Evolutionary conservation across 352 stramenopile species (phyloP), one percentile per base, ranked within the genome.

Genomic region (Pythium rhizo-oryzae): DNA sequence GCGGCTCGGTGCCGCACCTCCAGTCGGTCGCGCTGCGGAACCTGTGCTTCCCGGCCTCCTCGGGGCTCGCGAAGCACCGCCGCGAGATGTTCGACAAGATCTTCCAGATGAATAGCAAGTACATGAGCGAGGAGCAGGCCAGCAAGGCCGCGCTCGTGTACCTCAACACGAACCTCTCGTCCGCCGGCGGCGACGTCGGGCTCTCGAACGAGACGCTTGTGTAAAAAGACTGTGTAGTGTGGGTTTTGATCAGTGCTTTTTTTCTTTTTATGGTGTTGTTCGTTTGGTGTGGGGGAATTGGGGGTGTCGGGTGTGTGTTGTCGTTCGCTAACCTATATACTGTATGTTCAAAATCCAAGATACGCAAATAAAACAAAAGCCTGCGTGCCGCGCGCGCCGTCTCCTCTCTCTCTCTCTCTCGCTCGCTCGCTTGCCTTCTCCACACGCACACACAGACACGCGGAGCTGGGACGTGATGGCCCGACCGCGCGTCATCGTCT

Each of bases 81-180:
- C 73, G 81, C 16, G 77, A 81, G 19, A 87, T 84, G 70, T 80
- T 90, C 43, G 82, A 90, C 19, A 79, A 76, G 58, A 85, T 90
- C 46, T 69, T 79, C 67, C 41, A 59, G 33, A 81, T 79, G 59
- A 88, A 91, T 62, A 71, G 68, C 54, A 84, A 86, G 54, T 79
- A 77, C 65, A 89, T 91, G 81, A 89, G 77, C 64, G 79, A 93
- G 19, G 85, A 90, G 43, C 85, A 93, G 56, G 81, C 81, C 44
- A 83, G 67, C 72, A 93, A 93, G 62, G 82, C 84, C 23, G 82
- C 84, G 43, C 74, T 91, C 30, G 75, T 91, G 41, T 89, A 89
- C 55, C 74, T 89, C 41, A 93, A 90, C 78, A 79, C 82, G 18
- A 89, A 82, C 61, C 59, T 89, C 41, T 57, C 72, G n/a, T 75